Conservation (phyloP, 257 asterid genomes). For the Gentiana macrophylla region DNA sequence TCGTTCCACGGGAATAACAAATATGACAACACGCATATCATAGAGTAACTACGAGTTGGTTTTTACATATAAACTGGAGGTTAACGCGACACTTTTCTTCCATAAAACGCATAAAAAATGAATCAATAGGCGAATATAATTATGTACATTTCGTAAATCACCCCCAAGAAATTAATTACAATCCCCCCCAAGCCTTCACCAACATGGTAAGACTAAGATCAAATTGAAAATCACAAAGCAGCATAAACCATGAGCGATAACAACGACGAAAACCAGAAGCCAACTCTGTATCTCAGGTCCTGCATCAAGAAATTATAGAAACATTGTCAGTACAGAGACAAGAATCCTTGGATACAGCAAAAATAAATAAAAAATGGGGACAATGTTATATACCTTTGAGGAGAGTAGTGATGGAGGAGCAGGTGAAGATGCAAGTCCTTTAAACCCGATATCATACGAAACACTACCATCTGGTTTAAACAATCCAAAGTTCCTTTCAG, state of each 20-base stretch:
- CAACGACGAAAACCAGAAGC: conserved; percentile 5
- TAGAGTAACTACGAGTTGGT: no score
- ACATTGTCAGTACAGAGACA: not conserved
- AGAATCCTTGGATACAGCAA: not conserved
- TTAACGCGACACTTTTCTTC: no score
- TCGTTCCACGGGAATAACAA: no score
- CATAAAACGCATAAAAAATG: no score
- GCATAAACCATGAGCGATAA: conserved; percentile 11
- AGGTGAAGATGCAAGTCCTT: conserved; percentile 53
- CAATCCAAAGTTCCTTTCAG: conserved; percentile 80
- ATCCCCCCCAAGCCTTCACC: no score
- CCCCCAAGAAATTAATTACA: no score
- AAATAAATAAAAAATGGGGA: not conserved
- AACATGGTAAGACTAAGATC: no score
- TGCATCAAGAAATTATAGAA: conserved; percentile 1
- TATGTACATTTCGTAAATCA: no score
- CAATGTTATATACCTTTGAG: conserved; percentile 23
- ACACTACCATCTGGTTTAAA: conserved; percentile 73
- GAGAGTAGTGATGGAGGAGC: conserved; percentile 24
- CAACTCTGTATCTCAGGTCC: conserved; percentile 5
- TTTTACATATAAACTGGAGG: no score
- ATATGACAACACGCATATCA: no score
- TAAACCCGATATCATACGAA: conserved; percentile 60
- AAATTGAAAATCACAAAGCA: not conserved
- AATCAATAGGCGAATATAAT: no score